A percentile compares a stretch with the other conserved stretches of the same genome.
Conservation (phyloP, 1,284 basidiomycete species). For the Vanrija pseudolonga region DNA sequence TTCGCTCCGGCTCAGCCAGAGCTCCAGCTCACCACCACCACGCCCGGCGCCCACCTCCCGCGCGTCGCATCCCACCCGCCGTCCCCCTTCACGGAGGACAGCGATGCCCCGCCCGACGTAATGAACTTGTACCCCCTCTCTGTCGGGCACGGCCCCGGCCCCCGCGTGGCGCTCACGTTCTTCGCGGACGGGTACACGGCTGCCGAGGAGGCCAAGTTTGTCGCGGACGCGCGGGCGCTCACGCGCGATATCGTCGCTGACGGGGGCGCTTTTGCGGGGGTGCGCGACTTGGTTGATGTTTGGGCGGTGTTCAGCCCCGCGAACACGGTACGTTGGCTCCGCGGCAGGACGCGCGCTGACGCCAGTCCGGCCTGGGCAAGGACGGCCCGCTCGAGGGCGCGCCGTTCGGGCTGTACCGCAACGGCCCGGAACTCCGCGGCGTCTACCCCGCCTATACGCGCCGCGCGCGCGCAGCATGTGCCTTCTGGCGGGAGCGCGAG, state of each 20-base stretch:
- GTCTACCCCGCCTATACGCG: conserved; percentile 69
- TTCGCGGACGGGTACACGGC: conserved; percentile 46
- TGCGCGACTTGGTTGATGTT: conserved; percentile 71
- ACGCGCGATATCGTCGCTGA: conserved; percentile 62
- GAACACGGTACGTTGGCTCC: conserved; percentile 54
- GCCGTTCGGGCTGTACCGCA: conserved; percentile 70
- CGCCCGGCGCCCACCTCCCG: too few species aligned
- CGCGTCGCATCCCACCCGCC: too few species aligned
- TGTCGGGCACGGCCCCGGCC: too few species aligned
- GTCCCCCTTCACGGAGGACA: too few species aligned
- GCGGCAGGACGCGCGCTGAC: too few species aligned
- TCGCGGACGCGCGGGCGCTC: conserved; percentile 63
- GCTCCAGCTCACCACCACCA: too few species aligned
- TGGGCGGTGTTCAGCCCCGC: conserved; percentile 71
- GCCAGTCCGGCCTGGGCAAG: conserved; percentile 69
- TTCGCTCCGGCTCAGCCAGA: too few species aligned
- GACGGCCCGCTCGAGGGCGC: conserved; percentile 66
- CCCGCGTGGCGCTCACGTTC: neutral
- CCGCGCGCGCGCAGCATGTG: conserved; percentile 65
- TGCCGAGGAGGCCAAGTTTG: conserved; percentile 63
- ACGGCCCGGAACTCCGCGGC: conserved; percentile 71
- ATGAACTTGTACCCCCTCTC: too few species aligned
- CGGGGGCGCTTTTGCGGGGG: conserved; percentile 71
- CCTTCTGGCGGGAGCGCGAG: conserved; percentile 44
- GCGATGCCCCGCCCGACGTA: too few species aligned